These are phyloP conservation scores for Peniophora sp. DNA, from an alignment of 1,284 basidiomycete genomes.

Conservation along the genomic window DNA sequence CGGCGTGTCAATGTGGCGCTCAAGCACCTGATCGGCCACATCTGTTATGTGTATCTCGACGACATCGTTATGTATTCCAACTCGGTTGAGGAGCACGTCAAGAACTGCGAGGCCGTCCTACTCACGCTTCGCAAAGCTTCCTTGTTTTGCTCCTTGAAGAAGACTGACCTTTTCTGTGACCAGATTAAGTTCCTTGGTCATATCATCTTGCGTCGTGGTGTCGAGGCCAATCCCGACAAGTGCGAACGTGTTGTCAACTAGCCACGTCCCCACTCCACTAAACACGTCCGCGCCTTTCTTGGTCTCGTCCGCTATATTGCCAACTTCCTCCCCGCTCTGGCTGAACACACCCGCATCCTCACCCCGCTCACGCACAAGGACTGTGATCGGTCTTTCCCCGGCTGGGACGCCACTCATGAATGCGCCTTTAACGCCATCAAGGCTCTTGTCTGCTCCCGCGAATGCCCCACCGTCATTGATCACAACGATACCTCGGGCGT, in stretches of 20 bases:
- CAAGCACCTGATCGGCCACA: slow-evolving; percentile 21
- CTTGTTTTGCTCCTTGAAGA: slow-evolving; percentile 21
- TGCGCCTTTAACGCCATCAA: slow-evolving; percentile 31
- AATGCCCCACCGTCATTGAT: slow-evolving; percentile 22
- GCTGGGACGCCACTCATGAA: slow-evolving; percentile 22
- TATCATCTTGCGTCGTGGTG: slow-evolving; percentile 21
- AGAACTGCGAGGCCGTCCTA: slow-evolving; percentile 21
- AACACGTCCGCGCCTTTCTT: slow-evolving; percentile 24
- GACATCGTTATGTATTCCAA: slow-evolving; percentile 37
- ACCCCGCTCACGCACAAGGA: slow-evolving; percentile 22
- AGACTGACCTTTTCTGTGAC: slow-evolving; percentile 20
- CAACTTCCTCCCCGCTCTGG: slow-evolving; percentile 24
- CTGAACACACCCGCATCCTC: slow-evolving; percentile 21
- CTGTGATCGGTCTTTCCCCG: slow-evolving; percentile 16
- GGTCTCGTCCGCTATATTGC: slow-evolving; percentile 26
- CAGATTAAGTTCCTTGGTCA: slow-evolving; percentile 28
- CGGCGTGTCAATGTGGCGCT: slow-evolving; percentile 23
- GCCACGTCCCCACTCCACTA: slow-evolving; percentile 18
- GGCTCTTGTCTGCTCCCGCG: slow-evolving; percentile 14
- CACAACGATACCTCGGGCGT: no score
- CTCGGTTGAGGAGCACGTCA: slow-evolving; percentile 24
- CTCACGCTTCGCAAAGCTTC: slow-evolving; percentile 12
- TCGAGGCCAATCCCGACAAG: slow-evolving; percentile 23
- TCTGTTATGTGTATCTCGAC: slow-evolving; percentile 35
- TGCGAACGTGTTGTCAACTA: slow-evolving; percentile 23